Conservation (phyloP, 148 eudicot genomes). For the Rhododendron ovatum region DNA sequence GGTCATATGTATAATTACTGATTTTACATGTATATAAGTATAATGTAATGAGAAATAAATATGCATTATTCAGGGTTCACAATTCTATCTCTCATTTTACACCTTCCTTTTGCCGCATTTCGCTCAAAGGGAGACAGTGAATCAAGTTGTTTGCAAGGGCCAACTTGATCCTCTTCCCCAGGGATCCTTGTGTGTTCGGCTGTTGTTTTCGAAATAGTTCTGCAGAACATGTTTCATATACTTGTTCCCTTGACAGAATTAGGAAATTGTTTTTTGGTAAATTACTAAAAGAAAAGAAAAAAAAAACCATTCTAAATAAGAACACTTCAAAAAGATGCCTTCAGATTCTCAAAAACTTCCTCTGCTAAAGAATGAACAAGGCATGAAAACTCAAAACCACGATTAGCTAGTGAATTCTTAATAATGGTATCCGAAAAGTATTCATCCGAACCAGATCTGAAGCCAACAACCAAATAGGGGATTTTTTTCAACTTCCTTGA, state of each 20-base stretch:
- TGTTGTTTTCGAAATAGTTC: neutral
- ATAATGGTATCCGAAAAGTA: neutral
- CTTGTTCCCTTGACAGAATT: neutral
- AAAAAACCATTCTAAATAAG: neutral
- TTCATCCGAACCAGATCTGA: neutral
- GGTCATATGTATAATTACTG: too few relatives aligned
- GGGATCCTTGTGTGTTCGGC: neutral
- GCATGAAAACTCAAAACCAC: neutral
- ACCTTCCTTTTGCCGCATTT: too few relatives aligned
- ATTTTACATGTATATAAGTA: too few relatives aligned
- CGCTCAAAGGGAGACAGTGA: too few relatives aligned
- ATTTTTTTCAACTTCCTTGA: neutral
- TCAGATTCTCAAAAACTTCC: neutral
- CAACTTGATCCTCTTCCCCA: too few relatives aligned
- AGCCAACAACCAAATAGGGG: neutral
- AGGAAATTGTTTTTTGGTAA: neutral
- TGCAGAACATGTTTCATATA: neutral
- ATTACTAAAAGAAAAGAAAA: neutral
- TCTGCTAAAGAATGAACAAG: neutral
- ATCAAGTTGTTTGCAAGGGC: too few relatives aligned
- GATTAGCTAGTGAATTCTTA: neutral
- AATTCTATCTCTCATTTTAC: too few relatives aligned
- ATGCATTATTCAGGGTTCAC: too few relatives aligned
- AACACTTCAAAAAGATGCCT: neutral
- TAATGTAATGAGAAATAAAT: too few relatives aligned